These are phyloP conservation scores for Metschnikowia hibisci DNA, from an alignment of 805 yeast species.

Conservation along the genomic window DNA sequence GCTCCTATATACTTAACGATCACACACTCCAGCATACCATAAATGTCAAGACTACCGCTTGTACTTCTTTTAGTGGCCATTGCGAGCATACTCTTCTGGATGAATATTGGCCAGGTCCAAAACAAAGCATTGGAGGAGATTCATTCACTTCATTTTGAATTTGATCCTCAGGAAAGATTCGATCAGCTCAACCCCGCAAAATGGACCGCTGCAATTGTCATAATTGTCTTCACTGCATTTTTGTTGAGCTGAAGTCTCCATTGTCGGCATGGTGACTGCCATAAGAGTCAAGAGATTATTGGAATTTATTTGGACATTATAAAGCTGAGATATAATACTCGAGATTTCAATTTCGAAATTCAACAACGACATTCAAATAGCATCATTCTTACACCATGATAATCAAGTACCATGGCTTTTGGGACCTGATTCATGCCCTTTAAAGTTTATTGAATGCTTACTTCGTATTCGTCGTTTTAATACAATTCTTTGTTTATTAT, in stretches of 20 bases:
- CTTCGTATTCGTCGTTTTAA: too few relatives aligned
- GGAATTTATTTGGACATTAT: too few relatives aligned
- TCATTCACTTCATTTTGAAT: conserved; percentile 10
- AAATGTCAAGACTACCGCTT: background rate
- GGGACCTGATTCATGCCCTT: too few relatives aligned
- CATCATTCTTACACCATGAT: too few relatives aligned
- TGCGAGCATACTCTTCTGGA: background rate
- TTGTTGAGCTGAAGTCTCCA: conserved; percentile 2
- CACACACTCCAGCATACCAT: background rate
- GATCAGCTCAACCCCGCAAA: conserved; percentile 10
- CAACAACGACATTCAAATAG: too few relatives aligned
- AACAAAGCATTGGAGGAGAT: conserved; percentile 1
- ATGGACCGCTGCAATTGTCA: conserved; percentile 10
- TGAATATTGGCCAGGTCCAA: background rate
- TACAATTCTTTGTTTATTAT: too few relatives aligned
- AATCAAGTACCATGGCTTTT: too few relatives aligned
- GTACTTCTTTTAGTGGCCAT: background rate
- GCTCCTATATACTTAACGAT: too few relatives aligned
- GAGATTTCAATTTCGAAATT: too few relatives aligned
- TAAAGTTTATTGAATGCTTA: too few relatives aligned
- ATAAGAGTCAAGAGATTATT: background rate
- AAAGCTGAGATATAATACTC: too few relatives aligned
- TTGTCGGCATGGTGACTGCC: background rate
- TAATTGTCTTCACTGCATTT: conserved; percentile 8
- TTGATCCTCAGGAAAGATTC: conserved; percentile 14